Evolutionary conservation across 768 basidiomycete species (phyloP), one percentile per base, ranked within the genome.

Genomic region (Amanita jacksonii): DNA sequence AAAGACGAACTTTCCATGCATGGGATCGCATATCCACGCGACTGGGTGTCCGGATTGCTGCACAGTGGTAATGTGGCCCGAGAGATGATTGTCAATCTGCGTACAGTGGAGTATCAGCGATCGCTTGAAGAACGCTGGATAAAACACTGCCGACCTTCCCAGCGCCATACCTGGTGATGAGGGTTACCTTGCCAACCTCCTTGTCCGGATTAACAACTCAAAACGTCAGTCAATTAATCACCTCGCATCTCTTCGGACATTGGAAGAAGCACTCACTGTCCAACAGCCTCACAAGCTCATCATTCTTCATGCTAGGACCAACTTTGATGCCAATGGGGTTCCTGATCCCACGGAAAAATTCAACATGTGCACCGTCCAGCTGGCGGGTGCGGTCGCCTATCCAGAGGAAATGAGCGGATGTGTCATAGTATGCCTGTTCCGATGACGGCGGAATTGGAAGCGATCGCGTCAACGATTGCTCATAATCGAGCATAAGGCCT

Each of bases 321-420:
- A 94, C 88, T 60, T 99, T 99, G 67, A 97, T 77, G 2, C 96
- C 96, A 47, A 96, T 88, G 1, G 91, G 91, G 58, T 96, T 94
- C 38, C 88, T 70, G 42, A 96, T 84, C 5, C 91, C 90, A 45
- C 87, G 70, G 65, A 93, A 93, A 61, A 92, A 92, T 65, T 98
- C 94, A 24, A 97, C 81, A 58, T 99, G 96, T 3, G 92, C 96
- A 5, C 92, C 91, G 36, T 79, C 76, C 0, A 98, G 68, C 62
- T 94, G 89, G 31, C 94, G 69, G 4, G 94, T 99, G 41, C 94
- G 78, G 63, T 99, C 96, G 0, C 94, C 94, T 43, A 99, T 88
- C 94, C 94, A 99, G 39, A 97, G 62, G 64, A 96, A 94, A 60
- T 93, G 92, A 6, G 90, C 87, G 2, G 89, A 88, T 12, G 87